Evolutionary conservation across 129 eudicot species (phyloP).

Genomic region (Rutidosis leptorrhynchoides): DNA sequence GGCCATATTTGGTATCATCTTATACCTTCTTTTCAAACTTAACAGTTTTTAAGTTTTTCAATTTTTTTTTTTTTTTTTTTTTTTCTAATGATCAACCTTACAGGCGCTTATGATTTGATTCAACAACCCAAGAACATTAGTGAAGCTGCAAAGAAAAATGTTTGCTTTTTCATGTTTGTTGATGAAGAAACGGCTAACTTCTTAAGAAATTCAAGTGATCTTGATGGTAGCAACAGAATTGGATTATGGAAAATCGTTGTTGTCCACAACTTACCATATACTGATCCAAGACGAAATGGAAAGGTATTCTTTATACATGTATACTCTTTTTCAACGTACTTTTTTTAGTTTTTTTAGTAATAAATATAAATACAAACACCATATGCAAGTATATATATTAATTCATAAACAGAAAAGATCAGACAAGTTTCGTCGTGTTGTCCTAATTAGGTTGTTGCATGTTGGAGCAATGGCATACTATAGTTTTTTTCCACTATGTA

Average conservation of each 20-base stretch:
- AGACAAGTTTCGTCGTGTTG: neutral
- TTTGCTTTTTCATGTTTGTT: constrained; percentile 83
- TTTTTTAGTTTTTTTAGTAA: neutral
- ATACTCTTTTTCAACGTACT: neutral
- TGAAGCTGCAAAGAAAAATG: constrained; percentile 63
- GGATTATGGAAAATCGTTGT: constrained; percentile 87
- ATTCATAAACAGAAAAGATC: neutral
- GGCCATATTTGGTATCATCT: constrained; percentile 84
- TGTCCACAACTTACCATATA: constrained; percentile 78
- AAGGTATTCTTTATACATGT: constrained; percentile 44
- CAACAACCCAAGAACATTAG: constrained; percentile 82
- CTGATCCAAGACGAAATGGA: constrained; percentile 91
- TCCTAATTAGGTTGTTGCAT: neutral
- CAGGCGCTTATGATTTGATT: constrained; percentile 86
- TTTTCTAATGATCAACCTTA: constrained; percentile 12
- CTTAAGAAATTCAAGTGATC: constrained; percentile 52
- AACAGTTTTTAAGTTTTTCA: neutral
- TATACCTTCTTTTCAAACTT: constrained; percentile 11
- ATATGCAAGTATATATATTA: neutral
- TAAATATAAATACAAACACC: neutral
- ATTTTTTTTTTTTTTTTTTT: neutral
- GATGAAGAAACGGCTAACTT: constrained; percentile 81
- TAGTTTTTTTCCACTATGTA: neutral
- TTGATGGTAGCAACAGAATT: constrained; percentile 54
- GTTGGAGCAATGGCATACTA: neutral